A percentile compares a stretch with the other conserved stretches of the same genome.
These are phyloP conservation scores for Pythium apleroticum DNA, from an alignment of 352 stramenopile species.

Conservation along the genomic window DNA sequence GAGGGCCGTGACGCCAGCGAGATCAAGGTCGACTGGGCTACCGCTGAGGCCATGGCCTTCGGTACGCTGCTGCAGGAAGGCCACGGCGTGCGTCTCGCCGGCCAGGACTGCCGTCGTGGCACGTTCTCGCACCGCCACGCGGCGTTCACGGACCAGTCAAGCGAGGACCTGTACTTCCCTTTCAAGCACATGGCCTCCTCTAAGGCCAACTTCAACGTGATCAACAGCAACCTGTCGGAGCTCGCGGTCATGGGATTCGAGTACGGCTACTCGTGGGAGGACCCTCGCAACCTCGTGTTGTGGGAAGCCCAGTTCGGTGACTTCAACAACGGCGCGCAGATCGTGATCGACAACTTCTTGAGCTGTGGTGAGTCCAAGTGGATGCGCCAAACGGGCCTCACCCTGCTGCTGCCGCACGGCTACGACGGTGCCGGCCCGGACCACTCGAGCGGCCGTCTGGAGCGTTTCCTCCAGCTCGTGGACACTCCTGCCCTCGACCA, in stretches of 20 bases:
- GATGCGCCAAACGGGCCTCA: conserved; percentile 85
- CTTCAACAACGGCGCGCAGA: conserved; percentile 89
- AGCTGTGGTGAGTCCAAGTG: conserved; percentile 87
- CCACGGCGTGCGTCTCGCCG: conserved; percentile 79
- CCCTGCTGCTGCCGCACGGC: conserved; percentile 84
- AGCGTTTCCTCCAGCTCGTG: conserved; percentile 88
- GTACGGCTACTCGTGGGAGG: conserved; percentile 89
- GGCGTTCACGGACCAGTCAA: conserved; percentile 82
- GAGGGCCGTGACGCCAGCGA: conserved; percentile 20
- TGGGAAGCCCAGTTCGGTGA: conserved; percentile 92
- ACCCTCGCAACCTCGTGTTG: conserved; percentile 76
- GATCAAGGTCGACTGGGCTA: conserved; percentile 85
- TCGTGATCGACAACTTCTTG: conserved; percentile 90
- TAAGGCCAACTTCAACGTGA: conserved; percentile 52
- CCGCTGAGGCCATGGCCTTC: conserved; percentile 87
- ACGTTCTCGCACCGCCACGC: conserved; percentile 90
- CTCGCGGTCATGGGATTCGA: conserved; percentile 89
- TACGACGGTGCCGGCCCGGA: conserved; percentile 89
- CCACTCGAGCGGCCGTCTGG: conserved; percentile 78
- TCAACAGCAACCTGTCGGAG: conserved; percentile 87
- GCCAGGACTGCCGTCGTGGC: conserved; percentile 86
- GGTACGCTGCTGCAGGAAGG: conserved; percentile 82
- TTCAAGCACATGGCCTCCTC: conserved; percentile 56
- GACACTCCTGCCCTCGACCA: conserved; percentile 59
- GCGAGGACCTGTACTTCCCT: conserved; percentile 75